Evolutionary conservation across 2,329 filamentous ascomycete species (phyloP), one percentile per base, ranked within the genome.

Genomic region (Fusarium mexicanum): DNA sequence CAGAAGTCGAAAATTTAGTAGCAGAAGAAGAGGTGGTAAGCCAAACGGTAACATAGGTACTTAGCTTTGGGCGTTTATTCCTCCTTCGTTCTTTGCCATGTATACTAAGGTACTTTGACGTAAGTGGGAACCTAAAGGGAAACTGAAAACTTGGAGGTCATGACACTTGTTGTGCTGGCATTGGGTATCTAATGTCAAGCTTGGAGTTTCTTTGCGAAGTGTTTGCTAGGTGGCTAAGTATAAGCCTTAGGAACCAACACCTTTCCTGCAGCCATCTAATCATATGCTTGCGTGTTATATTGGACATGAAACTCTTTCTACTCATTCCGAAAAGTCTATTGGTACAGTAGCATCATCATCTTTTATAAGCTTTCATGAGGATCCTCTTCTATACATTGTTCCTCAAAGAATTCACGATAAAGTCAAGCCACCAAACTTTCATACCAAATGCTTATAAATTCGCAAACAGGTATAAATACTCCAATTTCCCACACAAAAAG

Each of bases 241-340:
- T 29, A 16, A 14, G 31, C 9, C 20, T 24, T 13, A 13, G 13
- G 11, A 33, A 20, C 22, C 38, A 31, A 55, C 14, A 12, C 24
- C 12, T 13, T 22, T 31, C 2, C 9, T n/a, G 26, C 14, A 20
- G 22, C 9, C 13, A 7, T 5, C 38, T 22, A 57, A 33, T 31
- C 4, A 11, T 5, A 24, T 44, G n/a, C 16, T 26, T 18, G 24
- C 41, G 8, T 8, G n/a, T 16, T 3, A 26, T 7, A 29, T 22
- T 35, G 17, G 17, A 43, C 33, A 16, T 20, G 10, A 18, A 26
- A 11, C 26, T 48, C 20, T 47, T 16, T 48, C 46, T 31, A 16
- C 14, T 8, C 16, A 18, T 26, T 3, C 1, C 0, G 8, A 7
- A 0, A 18, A 5, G 10, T 5, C 17, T 0, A 18, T 6, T 59